Percentiles rank a stretch among this genome's conserved stretches.
phyloP scores from a whole-genome alignment of 352 stramenopile genomes.

The Phytophthora kernoviae region DNA sequence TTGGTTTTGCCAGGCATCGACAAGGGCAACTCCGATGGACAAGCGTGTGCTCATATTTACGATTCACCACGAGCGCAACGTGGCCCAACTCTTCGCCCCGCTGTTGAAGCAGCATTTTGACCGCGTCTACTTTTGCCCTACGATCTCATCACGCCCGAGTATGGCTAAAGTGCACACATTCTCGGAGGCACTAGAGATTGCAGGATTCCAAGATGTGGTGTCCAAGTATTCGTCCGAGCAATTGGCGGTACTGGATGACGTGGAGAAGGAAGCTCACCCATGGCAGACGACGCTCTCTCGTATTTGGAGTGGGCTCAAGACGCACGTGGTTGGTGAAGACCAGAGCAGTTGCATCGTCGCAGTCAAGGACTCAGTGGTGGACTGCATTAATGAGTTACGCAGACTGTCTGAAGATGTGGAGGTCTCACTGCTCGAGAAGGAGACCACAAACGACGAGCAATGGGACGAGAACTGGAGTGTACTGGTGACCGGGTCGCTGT shows the following conservation, averaged over 20 bases:
- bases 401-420: constrained; percentile 24
- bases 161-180: constrained; percentile 72
- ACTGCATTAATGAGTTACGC: constrained; percentile 66
- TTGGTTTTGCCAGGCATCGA: constrained; percentile 63
- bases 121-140: constrained; percentile 80
- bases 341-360: constrained; percentile 31
- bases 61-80: constrained; percentile 85
- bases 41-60: constrained; percentile 76
- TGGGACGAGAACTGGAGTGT: constrained; percentile 57
- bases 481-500: constrained; percentile 79
- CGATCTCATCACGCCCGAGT: constrained; percentile 62
- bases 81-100: constrained; percentile 65
- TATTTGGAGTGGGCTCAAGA: constrained; percentile 59
- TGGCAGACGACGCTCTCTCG: constrained; percentile 67
- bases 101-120: constrained; percentile 70
- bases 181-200: constrained; percentile 57
- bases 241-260: constrained; percentile 44
- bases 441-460: constrained; percentile 8
- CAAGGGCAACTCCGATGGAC: constrained; percentile 12
- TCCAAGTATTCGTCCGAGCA: constrained; percentile 49
- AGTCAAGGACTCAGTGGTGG: constrained; percentile 61
- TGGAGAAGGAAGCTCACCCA: constrained; percentile 44
- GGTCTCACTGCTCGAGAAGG: constrained; percentile 15
- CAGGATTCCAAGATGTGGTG: constrained; percentile 43
- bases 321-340: constrained; percentile 36